Evolutionary conservation across 148 eudicot species (phyloP).

Genomic region (Cornus suecica): DNA sequence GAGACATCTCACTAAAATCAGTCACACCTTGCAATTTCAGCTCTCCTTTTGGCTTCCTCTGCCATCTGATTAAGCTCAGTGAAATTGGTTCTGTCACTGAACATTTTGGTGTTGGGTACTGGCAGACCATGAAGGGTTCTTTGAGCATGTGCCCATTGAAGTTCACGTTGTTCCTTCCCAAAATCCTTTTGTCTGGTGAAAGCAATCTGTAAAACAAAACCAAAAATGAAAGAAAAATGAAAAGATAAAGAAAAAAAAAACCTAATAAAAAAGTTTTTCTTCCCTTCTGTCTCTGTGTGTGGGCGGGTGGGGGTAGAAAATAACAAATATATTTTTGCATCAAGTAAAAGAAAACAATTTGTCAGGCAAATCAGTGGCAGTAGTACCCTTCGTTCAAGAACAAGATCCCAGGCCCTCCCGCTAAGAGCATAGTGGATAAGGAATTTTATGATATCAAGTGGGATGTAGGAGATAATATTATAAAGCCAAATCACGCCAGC

Average conservation of each 20-base stretch:
- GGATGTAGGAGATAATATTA: constrained; percentile 69
- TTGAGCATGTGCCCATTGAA: constrained; percentile 83
- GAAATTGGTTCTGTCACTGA: constrained; percentile 44
- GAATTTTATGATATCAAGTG: constrained; percentile 93
- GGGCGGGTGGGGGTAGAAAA: too few species aligned
- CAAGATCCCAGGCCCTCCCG: constrained; percentile 99
- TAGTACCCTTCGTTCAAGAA: constrained; percentile 86
- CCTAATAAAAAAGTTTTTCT: too few species aligned
- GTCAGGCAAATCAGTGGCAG: background rate
- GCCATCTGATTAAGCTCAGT: constrained; percentile 82
- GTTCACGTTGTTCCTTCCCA: constrained; percentile 86
- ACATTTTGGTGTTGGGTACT: constrained; percentile 57
- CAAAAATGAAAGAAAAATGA: background rate
- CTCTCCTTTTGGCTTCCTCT: constrained; percentile 90
- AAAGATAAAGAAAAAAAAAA: background rate
- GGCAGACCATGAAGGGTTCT: constrained; percentile 83
- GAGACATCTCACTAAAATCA: background rate
- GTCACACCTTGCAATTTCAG: constrained; percentile 79
- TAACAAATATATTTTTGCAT: background rate
- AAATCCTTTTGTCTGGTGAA: constrained; percentile 87
- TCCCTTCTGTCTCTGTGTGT: too few species aligned
- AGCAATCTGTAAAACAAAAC: constrained; percentile 47
- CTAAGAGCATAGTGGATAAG: constrained; percentile 75
- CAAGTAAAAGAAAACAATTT: background rate
- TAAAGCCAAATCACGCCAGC: constrained; percentile 98